Percentiles rank a stretch among this genome's conserved stretches.
Conservation (phyloP, 495 filamentous ascomycete genomes). For the Cladorrhinum samala region DNA sequence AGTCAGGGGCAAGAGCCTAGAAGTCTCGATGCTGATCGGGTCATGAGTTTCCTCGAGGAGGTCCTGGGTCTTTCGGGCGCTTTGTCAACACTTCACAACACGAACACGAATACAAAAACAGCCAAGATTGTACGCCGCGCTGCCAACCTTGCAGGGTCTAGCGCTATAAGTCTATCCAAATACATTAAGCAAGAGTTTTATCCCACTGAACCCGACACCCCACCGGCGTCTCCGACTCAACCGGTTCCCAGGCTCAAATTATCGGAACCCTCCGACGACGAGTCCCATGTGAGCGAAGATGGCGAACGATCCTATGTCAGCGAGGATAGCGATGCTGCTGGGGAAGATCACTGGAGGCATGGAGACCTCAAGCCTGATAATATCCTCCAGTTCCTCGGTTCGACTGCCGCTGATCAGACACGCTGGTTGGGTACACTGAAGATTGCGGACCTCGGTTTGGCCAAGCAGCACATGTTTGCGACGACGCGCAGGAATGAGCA, state of each 20-base stretch:
- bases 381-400: constrained; percentile 10
- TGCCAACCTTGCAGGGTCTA: background rate
- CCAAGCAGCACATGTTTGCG: constrained; percentile 12
- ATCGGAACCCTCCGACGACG: background rate
- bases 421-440: constrained; percentile 10
- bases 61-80: background rate
- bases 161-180: background rate
- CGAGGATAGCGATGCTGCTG: background rate
- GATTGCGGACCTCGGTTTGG: constrained; percentile 22
- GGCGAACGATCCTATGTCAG: background rate
- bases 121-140: background rate
- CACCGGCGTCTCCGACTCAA: background rate
- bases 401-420: background rate
- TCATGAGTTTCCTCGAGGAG: background rate
- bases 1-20: background rate
- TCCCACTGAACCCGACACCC: background rate
- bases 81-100: background rate
- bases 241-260: background rate
- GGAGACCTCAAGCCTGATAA: constrained; percentile 30
- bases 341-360: constrained; percentile 11
- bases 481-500: constrained; percentile 4
- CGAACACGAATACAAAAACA: background rate
- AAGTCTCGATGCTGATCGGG: background rate
- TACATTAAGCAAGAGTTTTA: background rate
- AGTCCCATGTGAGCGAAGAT: background rate